Base-by-base conservation (phyloP, 257 asterid genomes). In the Agastache rugosa region DNA sequence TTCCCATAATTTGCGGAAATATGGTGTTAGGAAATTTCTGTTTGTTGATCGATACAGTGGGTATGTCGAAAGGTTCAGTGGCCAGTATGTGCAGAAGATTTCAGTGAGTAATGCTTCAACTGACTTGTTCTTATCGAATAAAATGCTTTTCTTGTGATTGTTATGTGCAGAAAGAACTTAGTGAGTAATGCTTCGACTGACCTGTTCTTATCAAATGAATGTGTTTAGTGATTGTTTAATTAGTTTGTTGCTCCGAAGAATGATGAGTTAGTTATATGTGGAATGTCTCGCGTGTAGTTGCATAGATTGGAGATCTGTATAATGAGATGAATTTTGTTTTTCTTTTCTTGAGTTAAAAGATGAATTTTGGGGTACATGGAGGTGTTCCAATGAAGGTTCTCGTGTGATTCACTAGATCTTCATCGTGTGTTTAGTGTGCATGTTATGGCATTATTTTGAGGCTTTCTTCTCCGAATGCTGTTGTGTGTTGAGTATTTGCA, bases 11-110 rank as follows among this genome's bases (percentile, higher is more conserved):
- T 75, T 90, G 84, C 75, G 97, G 60, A 91, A 91, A 65, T 90
- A 91, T 71, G 96, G 95, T 23, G 81, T 89, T 47, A 83, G 96
- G 85, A 91, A 87, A 79, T 91, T 91, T 69, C 86, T 91, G 65
- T 91, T 91, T 81, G 96, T 91, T 53, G 97, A 91, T 84, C 85
- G 94, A 51, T 78, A 87, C 71, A 91, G 87, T 72, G 97, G 97
- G 16, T 91, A 84, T 67, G 84, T 81, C 34, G 96, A 86, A 45
- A 80, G 90, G 77, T 85, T 89, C 76, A 80, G 87, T 73, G 83
- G 66, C 31, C 91, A 87, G 63, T 91, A 91, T 63, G 82, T 79
- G 22, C 81, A 80, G 76, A 91, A 87, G 86, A 87, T 91, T 60
- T 74, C 83, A 53, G 97, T 91, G 82, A 87, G 97, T 85, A 63